These are phyloP conservation scores for Trypanosoma cruzi DNA, from an alignment of 208 protist genomes.

Conservation along the genomic window DNA sequence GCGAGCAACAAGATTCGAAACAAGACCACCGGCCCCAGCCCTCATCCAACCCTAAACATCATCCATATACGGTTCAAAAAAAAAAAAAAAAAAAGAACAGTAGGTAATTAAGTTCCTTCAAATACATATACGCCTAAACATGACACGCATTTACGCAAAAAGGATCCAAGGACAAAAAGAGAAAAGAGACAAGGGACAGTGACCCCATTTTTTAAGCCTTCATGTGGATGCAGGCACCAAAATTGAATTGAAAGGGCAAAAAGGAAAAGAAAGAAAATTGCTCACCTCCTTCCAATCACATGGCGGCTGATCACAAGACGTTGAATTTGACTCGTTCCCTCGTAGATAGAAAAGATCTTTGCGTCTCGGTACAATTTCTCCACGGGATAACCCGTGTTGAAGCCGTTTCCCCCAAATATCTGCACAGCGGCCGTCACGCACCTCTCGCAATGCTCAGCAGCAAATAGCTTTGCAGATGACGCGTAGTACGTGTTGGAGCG, in stretches of 20 bases:
- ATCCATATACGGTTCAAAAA: too few species aligned
- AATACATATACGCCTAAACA: too few species aligned
- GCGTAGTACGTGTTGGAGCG: conserved; percentile 89
- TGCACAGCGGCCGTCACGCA: conserved; percentile 78
- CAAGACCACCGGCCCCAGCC: too few species aligned
- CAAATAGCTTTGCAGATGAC: conserved; percentile 85
- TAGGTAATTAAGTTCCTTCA: too few species aligned
- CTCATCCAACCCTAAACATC: too few species aligned
- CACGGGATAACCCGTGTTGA: conserved; percentile 94
- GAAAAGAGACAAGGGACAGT: too few species aligned
- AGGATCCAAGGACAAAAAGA: too few species aligned
- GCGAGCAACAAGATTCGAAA: too few species aligned
- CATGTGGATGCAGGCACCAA: not conserved
- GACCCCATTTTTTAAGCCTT: not conserved
- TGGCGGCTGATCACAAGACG: conserved; percentile 77
- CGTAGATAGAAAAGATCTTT: conserved; percentile 95
- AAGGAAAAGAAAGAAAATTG: conserved; percentile 16
- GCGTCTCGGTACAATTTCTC: conserved; percentile 94
- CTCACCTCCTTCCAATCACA: conserved; percentile 28
- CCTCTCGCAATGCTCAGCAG: conserved; percentile 75
- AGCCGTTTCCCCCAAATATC: conserved; percentile 94
- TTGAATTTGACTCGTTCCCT: conserved; percentile 93
- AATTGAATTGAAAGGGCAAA: conserved; percentile 6
- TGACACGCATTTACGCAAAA: too few species aligned
- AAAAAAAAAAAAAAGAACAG: too few species aligned